A percentile compares a stretch with the other conserved stretches of the same genome.
phyloP scores from a whole-genome alignment of 1,284 basidiomycete species.

The Fomitopsis betulina region DNA sequence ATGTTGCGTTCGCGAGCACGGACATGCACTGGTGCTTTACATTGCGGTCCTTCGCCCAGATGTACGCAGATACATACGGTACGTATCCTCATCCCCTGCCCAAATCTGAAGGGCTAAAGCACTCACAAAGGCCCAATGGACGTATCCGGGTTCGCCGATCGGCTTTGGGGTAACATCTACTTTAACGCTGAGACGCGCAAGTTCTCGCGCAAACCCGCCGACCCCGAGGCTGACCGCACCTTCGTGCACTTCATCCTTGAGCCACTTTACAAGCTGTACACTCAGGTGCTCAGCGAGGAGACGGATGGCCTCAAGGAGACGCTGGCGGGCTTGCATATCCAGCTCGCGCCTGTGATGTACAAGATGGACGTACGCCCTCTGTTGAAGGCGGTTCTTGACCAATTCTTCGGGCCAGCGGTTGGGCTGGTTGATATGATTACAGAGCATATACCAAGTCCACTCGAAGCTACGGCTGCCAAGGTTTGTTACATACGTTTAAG shows the following conservation, averaged over 20 bases:
- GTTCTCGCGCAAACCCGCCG: constrained; percentile 82
- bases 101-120: not conserved
- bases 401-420: constrained; percentile 90
- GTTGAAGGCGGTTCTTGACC: constrained; percentile 88
- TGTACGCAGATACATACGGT: constrained; percentile 95
- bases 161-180: constrained; percentile 99
- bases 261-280: constrained; percentile 97
- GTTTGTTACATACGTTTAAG: constrained; percentile 31
- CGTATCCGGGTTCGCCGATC: constrained; percentile 68
- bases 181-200: constrained; percentile 82
- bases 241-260: constrained; percentile 98
- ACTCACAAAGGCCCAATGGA: constrained; percentile 50
- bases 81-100: constrained; percentile 12
- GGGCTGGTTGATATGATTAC: constrained; percentile 93
- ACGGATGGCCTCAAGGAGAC: constrained; percentile 81
- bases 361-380: constrained; percentile 98
- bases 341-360: constrained; percentile 89
- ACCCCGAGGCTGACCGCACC: constrained; percentile 79
- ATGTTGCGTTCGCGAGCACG: constrained; percentile 95
- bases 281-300: constrained; percentile 90
- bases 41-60: constrained; percentile 88
- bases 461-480: constrained; percentile 68
- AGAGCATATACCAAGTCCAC: constrained; percentile 84
- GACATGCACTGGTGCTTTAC: constrained; percentile 99
- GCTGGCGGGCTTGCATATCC: constrained; percentile 78